These are phyloP conservation scores for Cutaneotrichosporon spelunceum DNA, from an alignment of 1,284 basidiomycete species.

Conservation along the genomic window DNA sequence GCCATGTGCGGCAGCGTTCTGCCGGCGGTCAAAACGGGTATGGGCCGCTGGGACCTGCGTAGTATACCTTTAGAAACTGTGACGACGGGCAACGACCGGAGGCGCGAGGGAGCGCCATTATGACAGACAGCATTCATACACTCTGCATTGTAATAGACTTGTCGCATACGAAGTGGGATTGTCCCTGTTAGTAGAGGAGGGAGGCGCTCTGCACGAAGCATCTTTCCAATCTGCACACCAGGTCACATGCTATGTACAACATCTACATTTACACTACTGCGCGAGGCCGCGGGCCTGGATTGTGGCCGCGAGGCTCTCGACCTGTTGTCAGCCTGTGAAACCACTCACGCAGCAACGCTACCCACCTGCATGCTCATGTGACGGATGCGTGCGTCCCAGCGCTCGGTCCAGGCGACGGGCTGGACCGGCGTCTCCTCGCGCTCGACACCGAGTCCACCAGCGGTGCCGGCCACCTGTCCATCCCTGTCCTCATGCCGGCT, in stretches of 20 bases:
- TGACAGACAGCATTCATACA: constrained; percentile 12
- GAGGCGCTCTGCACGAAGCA: not conserved
- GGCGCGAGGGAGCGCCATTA: constrained; percentile 3
- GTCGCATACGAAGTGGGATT: not conserved
- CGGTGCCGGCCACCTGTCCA: constrained; percentile 84
- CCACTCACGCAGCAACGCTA: not conserved
- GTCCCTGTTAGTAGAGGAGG: not conserved
- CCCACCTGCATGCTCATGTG: constrained; percentile 73
- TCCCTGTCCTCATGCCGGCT: constrained; percentile 59
- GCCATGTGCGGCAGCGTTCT: constrained; percentile 45
- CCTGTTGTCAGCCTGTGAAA: not conserved
- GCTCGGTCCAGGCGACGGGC: constrained; percentile 79
- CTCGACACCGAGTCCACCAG: constrained; percentile 77
- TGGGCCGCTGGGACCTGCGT: constrained; percentile 41
- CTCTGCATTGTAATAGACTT: constrained; percentile 25
- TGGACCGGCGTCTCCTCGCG: constrained; percentile 69
- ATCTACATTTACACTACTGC: not conserved
- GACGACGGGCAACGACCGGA: not conserved
- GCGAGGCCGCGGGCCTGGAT: constrained; percentile 17
- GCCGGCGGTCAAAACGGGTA: constrained; percentile 34
- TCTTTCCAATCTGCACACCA: not conserved
- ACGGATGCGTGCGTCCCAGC: constrained; percentile 86
- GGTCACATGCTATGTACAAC: constrained; percentile 9
- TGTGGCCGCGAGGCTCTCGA: constrained; percentile 13
- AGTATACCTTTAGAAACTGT: not conserved